Evolutionary conservation across 257 asterid genomes (phyloP).

Genomic region (Linderniella brevidens): DNA sequence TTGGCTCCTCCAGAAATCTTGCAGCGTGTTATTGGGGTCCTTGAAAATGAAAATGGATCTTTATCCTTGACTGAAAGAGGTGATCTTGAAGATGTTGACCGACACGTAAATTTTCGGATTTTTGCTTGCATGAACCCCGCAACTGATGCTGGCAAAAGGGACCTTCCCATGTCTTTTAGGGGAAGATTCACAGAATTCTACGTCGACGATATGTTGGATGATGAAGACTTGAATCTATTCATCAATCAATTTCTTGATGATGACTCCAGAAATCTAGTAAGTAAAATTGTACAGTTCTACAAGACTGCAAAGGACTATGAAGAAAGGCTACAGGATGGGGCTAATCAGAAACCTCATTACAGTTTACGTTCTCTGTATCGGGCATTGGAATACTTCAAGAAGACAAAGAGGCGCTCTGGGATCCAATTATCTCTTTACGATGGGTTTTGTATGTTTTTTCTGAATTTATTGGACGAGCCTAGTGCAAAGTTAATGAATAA

Average conservation of each 20-base stretch:
- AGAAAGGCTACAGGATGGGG: constrained; percentile 94
- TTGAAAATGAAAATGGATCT: constrained; percentile 80
- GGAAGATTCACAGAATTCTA: constrained; percentile 83
- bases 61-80: constrained; percentile 90
- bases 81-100: constrained; percentile 47
- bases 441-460: constrained; percentile 86
- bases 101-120: constrained; percentile 65
- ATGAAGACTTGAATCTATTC: constrained; percentile 68
- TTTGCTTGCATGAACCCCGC: constrained; percentile 99
- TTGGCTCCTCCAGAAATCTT: constrained; percentile 97
- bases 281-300: constrained; percentile 50
- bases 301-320: constrained; percentile 67
- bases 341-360: constrained; percentile 93
- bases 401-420: constrained; percentile 37
- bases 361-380: constrained; percentile 89
- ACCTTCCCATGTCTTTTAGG: constrained; percentile 57
- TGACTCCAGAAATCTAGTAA: constrained; percentile 18
- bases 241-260: constrained; percentile 41
- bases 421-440: constrained; percentile 56
- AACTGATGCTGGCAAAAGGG: constrained; percentile 96
- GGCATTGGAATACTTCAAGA: constrained; percentile 54
- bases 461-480: constrained; percentile 46
- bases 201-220: constrained; percentile 78
- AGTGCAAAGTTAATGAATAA: constrained; percentile 56
- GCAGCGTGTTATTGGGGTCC: constrained; percentile 83